phyloP scores from a whole-genome alignment of 768 basidiomycete genomes.

The Kwoniella sp. region DNA sequence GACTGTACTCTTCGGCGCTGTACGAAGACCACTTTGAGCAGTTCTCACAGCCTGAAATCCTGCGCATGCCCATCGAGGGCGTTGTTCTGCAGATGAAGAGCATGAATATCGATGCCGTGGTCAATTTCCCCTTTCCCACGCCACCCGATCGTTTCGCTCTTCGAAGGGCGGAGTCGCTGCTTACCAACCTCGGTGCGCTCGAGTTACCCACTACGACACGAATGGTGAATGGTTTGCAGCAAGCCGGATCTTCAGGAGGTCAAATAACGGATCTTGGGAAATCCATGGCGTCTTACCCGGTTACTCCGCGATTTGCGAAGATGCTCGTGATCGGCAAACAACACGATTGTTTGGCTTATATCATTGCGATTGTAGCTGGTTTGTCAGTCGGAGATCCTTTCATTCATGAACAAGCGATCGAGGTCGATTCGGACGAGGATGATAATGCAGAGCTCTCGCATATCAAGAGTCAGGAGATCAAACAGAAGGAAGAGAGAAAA shows the following conservation, averaged over 20 bases:
- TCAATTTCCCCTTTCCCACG: slow-evolving; percentile 98
- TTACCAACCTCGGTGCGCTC: slow-evolving; percentile 82
- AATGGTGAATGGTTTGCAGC: slow-evolving; percentile 50
- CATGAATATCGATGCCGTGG: slow-evolving; percentile 95
- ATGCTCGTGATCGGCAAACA: slow-evolving; percentile 87
- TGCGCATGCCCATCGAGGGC: slow-evolving; percentile 94
- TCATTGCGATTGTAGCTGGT: slow-evolving; percentile 85
- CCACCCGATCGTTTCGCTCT: slow-evolving; percentile 79
- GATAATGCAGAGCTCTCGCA: slow-evolving; percentile 60
- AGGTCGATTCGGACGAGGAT: slow-evolving; percentile 57
- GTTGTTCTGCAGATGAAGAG: slow-evolving; percentile 98
- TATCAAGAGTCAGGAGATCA: slow-evolving; percentile 54
- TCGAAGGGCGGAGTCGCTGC: slow-evolving; percentile 75
- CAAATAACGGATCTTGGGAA: slow-evolving; percentile 87
- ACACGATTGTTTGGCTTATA: slow-evolving; percentile 87
- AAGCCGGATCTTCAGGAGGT: slow-evolving; percentile 58
- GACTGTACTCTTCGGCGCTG: slow-evolving; percentile 91
- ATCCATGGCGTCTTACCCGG: slow-evolving; percentile 88
- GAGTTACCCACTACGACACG: slow-evolving; percentile 55
- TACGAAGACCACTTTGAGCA: slow-evolving; percentile 89
- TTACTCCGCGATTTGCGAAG: slow-evolving; percentile 90
- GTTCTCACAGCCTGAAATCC: slow-evolving; percentile 86
- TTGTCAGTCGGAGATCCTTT: slow-evolving; percentile 96
- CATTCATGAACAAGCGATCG: slow-evolving; percentile 69
- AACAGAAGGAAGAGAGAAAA: slow-evolving; percentile 60